Percentiles rank a stretch among this genome's conserved stretches.
These are phyloP conservation scores for Trichoderma atrobrunneum DNA, from an alignment of 2,329 filamentous ascomycete genomes.

Conservation along the genomic window DNA sequence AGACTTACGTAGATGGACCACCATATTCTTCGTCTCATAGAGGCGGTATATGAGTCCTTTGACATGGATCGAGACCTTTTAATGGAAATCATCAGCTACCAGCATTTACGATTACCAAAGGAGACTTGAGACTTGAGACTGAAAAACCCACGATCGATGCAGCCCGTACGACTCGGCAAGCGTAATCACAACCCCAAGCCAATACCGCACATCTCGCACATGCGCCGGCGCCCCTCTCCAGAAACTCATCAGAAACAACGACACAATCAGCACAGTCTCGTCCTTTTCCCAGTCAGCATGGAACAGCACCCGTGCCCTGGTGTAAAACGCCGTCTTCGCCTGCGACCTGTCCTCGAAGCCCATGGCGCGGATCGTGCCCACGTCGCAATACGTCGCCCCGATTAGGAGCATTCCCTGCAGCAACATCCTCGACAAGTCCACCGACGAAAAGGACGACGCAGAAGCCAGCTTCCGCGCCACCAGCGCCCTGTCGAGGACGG, in stretches of 20 bases:
- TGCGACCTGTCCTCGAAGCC: conserved; percentile 48
- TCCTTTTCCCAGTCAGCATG: conserved; percentile 53
- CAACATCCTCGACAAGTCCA: conserved; percentile 47
- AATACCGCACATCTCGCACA: conserved; percentile 49
- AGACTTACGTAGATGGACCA: conserved; percentile 51
- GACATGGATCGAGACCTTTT: conserved; percentile 29
- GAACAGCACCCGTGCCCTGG: conserved; percentile 49
- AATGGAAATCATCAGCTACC: background rate
- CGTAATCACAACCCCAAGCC: conserved; percentile 50
- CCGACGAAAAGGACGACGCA: conserved; percentile 22
- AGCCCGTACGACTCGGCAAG: conserved; percentile 50
- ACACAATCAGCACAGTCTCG: conserved; percentile 48
- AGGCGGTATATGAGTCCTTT: conserved; percentile 28
- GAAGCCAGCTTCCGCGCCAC: conserved; percentile 37
- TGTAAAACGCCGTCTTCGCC: conserved; percentile 51
- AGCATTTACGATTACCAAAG: too few species aligned
- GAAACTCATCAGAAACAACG: conserved; percentile 54
- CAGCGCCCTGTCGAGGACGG: conserved; percentile 48
- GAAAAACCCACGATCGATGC: conserved; percentile 37
- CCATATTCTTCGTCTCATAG: conserved; percentile 48
- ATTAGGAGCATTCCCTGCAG: conserved; percentile 55
- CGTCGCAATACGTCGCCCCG: conserved; percentile 51
- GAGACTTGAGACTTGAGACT: background rate
- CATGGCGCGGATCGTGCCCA: conserved; percentile 41
- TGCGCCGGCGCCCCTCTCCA: conserved; percentile 50